phyloP scores from a whole-genome alignment of 306 rosid species.

The Cucumis hystrix region DNA sequence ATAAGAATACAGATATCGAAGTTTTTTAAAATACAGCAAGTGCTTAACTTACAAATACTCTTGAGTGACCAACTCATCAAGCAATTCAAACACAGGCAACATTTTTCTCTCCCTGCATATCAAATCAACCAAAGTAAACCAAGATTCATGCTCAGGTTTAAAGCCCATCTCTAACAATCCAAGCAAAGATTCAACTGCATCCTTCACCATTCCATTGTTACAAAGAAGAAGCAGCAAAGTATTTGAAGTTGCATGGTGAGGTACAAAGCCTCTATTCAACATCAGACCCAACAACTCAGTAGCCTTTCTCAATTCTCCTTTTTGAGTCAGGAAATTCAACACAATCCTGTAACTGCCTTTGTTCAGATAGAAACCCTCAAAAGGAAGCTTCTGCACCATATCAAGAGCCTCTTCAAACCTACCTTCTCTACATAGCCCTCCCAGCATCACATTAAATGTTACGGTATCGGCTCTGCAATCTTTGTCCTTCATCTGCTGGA shows the following conservation, averaged over 20 bases:
- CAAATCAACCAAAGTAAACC: slow-evolving; percentile 48
- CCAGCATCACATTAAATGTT: slow-evolving; percentile 59
- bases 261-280: slow-evolving; percentile 62
- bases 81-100: slow-evolving; percentile 46
- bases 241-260: slow-evolving; percentile 80
- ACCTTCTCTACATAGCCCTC: slow-evolving; percentile 62
- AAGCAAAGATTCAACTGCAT: slow-evolving; percentile 39
- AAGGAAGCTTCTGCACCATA: slow-evolving; percentile 61
- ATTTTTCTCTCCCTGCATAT: slow-evolving; percentile 56
- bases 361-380: slow-evolving; percentile 63
- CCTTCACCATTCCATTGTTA: slow-evolving; percentile 52
- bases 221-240: slow-evolving; percentile 54
- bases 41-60: slow-evolving; percentile 1
- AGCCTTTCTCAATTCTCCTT: slow-evolving; percentile 47
- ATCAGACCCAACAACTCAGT: slow-evolving; percentile 40
- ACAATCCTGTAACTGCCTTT: slow-evolving; percentile 80
- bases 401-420: slow-evolving; percentile 55
- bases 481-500: slow-evolving; percentile 56
- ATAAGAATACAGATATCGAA: background rate
- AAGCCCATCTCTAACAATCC: slow-evolving; percentile 61
- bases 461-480: slow-evolving; percentile 48
- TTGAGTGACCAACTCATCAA: slow-evolving; percentile 38
- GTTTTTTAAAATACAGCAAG: background rate
- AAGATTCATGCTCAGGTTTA: slow-evolving; percentile 52
- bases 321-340: slow-evolving; percentile 44